phyloP scores from a whole-genome alignment of 768 basidiomycete genomes.

The Macrolepiota fuliginosa region DNA sequence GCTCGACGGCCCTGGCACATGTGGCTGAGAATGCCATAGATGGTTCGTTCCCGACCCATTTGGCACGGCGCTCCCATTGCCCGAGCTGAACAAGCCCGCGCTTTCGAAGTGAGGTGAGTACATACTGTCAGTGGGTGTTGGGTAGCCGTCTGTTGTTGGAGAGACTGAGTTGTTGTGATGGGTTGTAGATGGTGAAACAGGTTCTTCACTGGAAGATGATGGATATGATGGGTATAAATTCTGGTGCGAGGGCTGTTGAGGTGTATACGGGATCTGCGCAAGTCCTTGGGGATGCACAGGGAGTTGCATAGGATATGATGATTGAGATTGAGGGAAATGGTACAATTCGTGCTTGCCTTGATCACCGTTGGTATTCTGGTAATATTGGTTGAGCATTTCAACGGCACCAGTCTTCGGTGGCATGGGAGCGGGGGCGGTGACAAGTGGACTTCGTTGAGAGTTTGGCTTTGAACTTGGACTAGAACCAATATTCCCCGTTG shows the following conservation, averaged over 20 bases:
- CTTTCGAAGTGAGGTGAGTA: constrained; percentile 10
- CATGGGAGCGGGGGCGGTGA: constrained; percentile 23
- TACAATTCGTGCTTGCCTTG: constrained; percentile 17
- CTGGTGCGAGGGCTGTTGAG: background rate
- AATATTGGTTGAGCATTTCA: constrained; percentile 25
- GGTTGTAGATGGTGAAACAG: background rate
- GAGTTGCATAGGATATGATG: background rate
- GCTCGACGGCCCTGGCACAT: constrained; percentile 15
- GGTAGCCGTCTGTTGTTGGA: background rate
- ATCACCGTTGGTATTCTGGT: constrained; percentile 14
- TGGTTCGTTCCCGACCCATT: background rate
- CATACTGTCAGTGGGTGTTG: background rate
- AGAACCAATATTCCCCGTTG: constrained; percentile 14
- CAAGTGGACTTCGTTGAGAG: constrained; percentile 17
- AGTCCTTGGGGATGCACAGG: constrained; percentile 6
- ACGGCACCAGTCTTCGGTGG: constrained; percentile 19
- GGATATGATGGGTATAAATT: background rate
- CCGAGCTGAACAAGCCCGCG: background rate
- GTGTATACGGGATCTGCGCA: background rate
- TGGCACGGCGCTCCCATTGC: background rate
- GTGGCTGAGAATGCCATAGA: constrained; percentile 4
- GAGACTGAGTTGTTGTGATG: background rate
- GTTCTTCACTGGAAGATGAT: constrained; percentile 2
- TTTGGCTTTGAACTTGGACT: background rate
- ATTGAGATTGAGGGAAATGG: background rate